A percentile compares a stretch with the other conserved stretches of the same genome.
Evolutionary conservation across 306 rosid genomes (phyloP).

Genomic region (Gastrolobium bilobum): DNA sequence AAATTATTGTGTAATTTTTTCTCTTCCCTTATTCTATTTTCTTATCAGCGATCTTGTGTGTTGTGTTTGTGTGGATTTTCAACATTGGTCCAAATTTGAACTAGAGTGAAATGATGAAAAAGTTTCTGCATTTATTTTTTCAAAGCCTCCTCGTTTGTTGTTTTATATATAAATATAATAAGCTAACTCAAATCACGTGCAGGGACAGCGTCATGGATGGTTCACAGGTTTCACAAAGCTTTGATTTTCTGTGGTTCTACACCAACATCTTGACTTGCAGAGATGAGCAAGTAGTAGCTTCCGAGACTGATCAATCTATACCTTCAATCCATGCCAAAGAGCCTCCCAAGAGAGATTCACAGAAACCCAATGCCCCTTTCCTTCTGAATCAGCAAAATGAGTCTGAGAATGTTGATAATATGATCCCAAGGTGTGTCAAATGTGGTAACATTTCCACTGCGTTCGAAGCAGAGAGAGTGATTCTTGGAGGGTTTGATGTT

Average conservation of each 20-base stretch:
- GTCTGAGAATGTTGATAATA: slow-evolving; percentile 11
- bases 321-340: slow-evolving; percentile 28
- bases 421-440: too few species aligned
- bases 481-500: slow-evolving; percentile 46
- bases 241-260: slow-evolving; percentile 80
- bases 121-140: too few species aligned
- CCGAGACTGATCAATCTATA: slow-evolving; percentile 13
- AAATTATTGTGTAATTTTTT: too few species aligned
- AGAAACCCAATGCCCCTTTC: slow-evolving; percentile 37
- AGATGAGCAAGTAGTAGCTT: background rate
- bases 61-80: too few species aligned
- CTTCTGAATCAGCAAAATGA: slow-evolving; percentile 30
- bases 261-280: slow-evolving; percentile 50
- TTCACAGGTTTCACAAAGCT: slow-evolving; percentile 54
- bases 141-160: too few species aligned
- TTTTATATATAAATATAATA: too few species aligned
- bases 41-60: too few species aligned
- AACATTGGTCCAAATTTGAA: too few species aligned
- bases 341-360: slow-evolving; percentile 27
- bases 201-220: slow-evolving; percentile 48
- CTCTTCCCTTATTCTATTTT: too few species aligned
- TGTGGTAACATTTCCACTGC: too few species aligned
- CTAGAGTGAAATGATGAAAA: too few species aligned
- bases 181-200: too few species aligned
- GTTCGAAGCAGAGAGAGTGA: slow-evolving; percentile 17